Base-by-base conservation (phyloP, 306 rosid species). In the Cucurbita argyrosperma region DNA sequence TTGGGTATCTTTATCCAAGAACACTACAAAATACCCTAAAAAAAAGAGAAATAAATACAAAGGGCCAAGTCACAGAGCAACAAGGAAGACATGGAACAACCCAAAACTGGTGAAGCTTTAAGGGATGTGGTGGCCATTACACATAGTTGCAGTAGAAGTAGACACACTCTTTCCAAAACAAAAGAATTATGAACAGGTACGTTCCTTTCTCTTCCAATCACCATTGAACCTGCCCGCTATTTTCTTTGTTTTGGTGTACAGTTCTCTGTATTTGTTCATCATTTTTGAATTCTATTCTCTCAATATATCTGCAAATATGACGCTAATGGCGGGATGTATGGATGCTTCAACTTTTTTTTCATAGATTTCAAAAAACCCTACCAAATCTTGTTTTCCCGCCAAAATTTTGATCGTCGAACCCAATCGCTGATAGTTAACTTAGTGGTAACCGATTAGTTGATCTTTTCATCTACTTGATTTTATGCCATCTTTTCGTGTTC, bases 321-420 rank as follows among this genome's bases (percentile, higher is more conserved):
- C 71, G 49, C 50, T 8, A 47, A 45, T 69, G 58, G 23, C 50
- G 64, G 54, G 16, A 61, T 57, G 30, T 60, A 43, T 56, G 35
- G 13, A 38, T 63, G 49, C 35, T 76, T 46, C 15, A 60, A 60
- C 45, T 60, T 60, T 60, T 60, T 3, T 0, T 1, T 37, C 46
- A 60, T 10, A 19, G 51, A 74, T 73, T 57, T 82, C 75, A 46
- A 16, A 8, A 74, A 84, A 78, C 86, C 79, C 81, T 72, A 78
- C 82, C 67, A 79, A 71, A 67, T 83, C n/a, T 65, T 13, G 13
- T 68, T 85, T 87, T 87, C 87, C 93, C 90, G 85, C 91, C 90
- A 83, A 91, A 79, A 77, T 1, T 26, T 39, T 50, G 26, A 40
- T 8, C 81, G 10, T 84, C 73, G 74, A 46, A 72, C 52, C 64